A percentile compares a stretch with the other conserved stretches of the same genome.
phyloP scores from a whole-genome alignment of 2,329 filamentous ascomycete genomes.

The Spiromastix sp. region DNA sequence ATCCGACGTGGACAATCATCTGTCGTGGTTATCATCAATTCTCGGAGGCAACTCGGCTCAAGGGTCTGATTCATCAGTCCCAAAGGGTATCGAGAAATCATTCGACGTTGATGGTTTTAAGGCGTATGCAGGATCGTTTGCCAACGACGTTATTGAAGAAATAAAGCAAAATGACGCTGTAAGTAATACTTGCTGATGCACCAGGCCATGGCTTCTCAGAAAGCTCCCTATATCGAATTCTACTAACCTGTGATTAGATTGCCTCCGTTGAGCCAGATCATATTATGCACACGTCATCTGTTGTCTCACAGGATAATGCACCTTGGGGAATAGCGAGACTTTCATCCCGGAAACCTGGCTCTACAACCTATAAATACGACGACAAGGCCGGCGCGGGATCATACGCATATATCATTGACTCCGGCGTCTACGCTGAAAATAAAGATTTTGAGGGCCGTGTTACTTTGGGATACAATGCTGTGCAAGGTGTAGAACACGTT shows the following conservation, averaged over 20 bases:
- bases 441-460: constrained; percentile 28
- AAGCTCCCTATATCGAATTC: background rate
- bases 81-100: background rate
- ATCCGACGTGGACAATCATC: no score
- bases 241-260: constrained; percentile 7
- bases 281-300: constrained; percentile 1
- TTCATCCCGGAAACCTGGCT: constrained; percentile 16
- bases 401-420: constrained; percentile 30
- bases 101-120: constrained; percentile 2
- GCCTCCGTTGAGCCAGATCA: constrained; percentile 10
- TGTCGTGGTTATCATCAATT: no score
- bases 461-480: constrained; percentile 24
- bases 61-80: no score
- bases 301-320: constrained; percentile 15
- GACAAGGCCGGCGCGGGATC: constrained; percentile 23
- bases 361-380: constrained; percentile 26
- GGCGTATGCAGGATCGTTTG: constrained; percentile 4
- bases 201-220: no score
- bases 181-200: no score
- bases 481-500: constrained; percentile 9
- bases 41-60: no score
- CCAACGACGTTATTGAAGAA: background rate
- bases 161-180: constrained; percentile 3
- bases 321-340: constrained; percentile 28
- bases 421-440: constrained; percentile 25